Evolutionary conservation across 108 stramenopile genomes (phyloP).

Genomic region (Asterionellopsis glacialis): DNA sequence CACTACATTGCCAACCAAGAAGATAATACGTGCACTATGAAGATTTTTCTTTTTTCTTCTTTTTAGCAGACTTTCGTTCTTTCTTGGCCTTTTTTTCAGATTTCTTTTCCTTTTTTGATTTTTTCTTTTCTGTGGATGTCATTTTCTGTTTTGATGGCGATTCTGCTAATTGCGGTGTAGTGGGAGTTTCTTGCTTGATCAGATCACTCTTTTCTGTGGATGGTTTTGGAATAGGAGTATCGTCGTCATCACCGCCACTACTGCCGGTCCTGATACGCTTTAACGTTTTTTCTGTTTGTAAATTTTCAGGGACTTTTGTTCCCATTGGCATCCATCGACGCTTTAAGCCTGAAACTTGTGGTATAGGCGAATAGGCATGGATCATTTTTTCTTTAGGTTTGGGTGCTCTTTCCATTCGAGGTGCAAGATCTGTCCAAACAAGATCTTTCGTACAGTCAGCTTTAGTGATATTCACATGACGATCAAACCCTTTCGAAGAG

Average conservation of each 20-base stretch:
- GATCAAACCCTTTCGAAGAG: conserved; percentile 12
- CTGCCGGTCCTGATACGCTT: not conserved
- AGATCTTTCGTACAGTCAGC: not conserved
- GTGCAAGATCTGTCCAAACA: conserved; percentile 13
- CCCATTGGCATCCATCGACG: conserved; percentile 67
- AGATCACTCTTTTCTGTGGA: not conserved
- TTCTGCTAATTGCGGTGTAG: not conserved
- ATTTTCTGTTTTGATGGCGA: not conserved
- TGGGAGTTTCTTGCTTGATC: not conserved
- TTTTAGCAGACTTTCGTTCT: conserved; percentile 15
- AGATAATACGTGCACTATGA: too few relatives aligned
- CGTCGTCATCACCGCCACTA: not conserved
- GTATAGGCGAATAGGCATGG: conserved; percentile 55
- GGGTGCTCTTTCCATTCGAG: conserved; percentile 37
- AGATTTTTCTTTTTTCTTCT: conserved; percentile 17
- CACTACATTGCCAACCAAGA: too few relatives aligned
- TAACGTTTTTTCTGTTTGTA: not conserved
- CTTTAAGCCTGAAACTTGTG: conserved; percentile 72
- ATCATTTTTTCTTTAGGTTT: conserved; percentile 38
- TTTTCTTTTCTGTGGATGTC: conserved; percentile 1
- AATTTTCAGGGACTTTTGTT: not conserved
- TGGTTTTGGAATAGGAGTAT: not conserved
- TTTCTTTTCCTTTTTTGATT: conserved; percentile 24
- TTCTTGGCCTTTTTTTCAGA: conserved; percentile 30
- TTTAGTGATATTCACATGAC: conserved; percentile 6